These are phyloP conservation scores for Luvunga scandens DNA, from an alignment of 345 rosid species.

Conservation along the genomic window DNA sequence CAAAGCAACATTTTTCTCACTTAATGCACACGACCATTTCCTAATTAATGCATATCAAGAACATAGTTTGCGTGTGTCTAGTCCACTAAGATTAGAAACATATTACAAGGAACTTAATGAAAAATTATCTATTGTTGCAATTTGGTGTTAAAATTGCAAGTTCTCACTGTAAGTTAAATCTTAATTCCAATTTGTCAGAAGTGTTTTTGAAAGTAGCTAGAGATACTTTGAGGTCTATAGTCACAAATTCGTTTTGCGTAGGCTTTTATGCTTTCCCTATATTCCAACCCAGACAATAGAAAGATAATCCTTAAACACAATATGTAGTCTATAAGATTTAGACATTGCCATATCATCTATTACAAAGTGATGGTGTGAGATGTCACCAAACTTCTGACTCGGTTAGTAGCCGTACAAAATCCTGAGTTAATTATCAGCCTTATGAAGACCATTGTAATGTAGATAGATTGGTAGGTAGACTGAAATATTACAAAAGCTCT, in stretches of 20 bases:
- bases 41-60: neutral
- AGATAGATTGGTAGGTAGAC: neutral
- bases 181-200: neutral
- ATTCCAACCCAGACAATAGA: neutral
- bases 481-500: neutral
- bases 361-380: neutral
- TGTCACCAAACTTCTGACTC: neutral
- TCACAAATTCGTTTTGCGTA: neutral
- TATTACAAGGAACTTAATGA: neutral
- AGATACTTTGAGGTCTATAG: neutral
- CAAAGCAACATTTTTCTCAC: neutral
- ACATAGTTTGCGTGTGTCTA: neutral
- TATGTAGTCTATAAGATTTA: neutral
- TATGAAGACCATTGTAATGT: neutral
- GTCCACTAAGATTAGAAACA: neutral
- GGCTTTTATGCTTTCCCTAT: neutral
- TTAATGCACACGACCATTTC: neutral
- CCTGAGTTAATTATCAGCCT: neutral
- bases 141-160: neutral
- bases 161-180: neutral
- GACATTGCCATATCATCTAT: neutral
- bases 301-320: neutral
- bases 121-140: neutral
- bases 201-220: neutral
- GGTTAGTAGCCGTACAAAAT: neutral